Evolutionary conservation across 306 rosid species (phyloP).

Genomic region (Vigna unguiculata): DNA sequence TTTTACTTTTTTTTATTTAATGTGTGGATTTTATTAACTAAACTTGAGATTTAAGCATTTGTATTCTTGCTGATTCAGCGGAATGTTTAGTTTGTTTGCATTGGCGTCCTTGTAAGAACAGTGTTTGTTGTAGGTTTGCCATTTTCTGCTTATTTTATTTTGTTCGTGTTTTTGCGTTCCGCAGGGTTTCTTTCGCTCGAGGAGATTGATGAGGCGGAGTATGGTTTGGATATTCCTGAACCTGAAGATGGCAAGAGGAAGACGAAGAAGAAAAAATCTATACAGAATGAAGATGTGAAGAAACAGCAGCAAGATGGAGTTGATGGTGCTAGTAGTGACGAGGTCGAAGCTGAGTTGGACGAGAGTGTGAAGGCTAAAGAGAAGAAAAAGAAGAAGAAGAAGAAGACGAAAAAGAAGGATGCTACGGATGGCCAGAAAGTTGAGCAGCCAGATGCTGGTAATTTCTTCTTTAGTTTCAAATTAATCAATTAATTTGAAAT

Average conservation of each 20-base stretch:
- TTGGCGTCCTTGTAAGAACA: background rate
- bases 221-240: constrained; percentile 68
- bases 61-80: constrained; percentile 3
- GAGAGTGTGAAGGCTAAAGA: constrained; percentile 40
- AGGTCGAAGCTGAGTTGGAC: constrained; percentile 39
- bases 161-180: background rate
- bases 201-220: constrained; percentile 85
- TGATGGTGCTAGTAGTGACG: constrained; percentile 40
- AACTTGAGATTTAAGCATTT: background rate
- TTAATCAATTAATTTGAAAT: background rate
- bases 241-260: constrained; percentile 48
- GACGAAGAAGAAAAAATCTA: constrained; percentile 44
- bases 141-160: background rate
- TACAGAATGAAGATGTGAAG: constrained; percentile 39
- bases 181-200: constrained; percentile 88
- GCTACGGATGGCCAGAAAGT: constrained; percentile 44
- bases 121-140: background rate
- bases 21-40: background rate
- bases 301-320: constrained; percentile 47
- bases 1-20: background rate
- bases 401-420: constrained; percentile 27
- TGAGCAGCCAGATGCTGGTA: constrained; percentile 57
- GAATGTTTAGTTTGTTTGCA: background rate
- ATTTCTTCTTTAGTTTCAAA: constrained; percentile 40
- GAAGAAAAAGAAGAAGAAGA: constrained; percentile 52